phyloP scores from a whole-genome alignment of 1,284 basidiomycete genomes.

The Entoloma clypeatum region DNA sequence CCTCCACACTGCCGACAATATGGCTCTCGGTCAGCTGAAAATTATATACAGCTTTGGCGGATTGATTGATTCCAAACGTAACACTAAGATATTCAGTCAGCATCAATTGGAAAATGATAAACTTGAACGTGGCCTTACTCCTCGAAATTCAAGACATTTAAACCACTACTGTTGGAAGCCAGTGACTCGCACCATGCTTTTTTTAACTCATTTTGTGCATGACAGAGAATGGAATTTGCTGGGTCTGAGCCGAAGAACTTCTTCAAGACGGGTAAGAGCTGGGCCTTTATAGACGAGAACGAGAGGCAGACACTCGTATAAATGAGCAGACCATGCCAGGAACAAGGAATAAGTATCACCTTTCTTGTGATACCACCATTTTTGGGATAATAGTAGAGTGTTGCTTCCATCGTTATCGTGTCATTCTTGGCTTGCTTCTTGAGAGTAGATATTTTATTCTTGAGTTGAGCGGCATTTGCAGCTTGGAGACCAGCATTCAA shows the following conservation, averaged over 20 bases:
- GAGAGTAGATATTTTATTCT: not conserved
- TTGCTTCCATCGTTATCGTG: not conserved
- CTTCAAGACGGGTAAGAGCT: slow-evolving; percentile 8
- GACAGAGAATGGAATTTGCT: slow-evolving; percentile 3
- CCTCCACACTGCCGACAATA: not conserved
- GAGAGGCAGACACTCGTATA: too few relatives aligned
- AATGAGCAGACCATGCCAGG: too few relatives aligned
- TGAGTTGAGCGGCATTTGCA: not conserved
- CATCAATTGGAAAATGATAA: not conserved
- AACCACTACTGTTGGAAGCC: not conserved
- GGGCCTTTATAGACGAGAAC: not conserved
- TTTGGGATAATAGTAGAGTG: slow-evolving; percentile 2
- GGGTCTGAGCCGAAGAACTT: slow-evolving; percentile 5
- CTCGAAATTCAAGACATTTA: slow-evolving; percentile 3
- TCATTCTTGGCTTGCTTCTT: slow-evolving; percentile 8
- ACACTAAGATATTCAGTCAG: not conserved
- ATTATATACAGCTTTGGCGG: slow-evolving; percentile 4
- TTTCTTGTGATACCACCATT: slow-evolving; percentile 8
- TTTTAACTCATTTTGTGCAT: slow-evolving; percentile 7
- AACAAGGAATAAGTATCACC: slow-evolving; percentile 4
- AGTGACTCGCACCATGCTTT: slow-evolving; percentile 3
- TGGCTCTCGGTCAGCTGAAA: not conserved
- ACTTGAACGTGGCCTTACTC: slow-evolving; percentile 3
- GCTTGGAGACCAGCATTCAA: slow-evolving; percentile 1
- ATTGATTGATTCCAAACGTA: slow-evolving; percentile 2